Evolutionary conservation across 2,329 filamentous ascomycete species (phyloP), one percentile per base, ranked within the genome.

Genomic region (Aureobasidium namibiae): DNA sequence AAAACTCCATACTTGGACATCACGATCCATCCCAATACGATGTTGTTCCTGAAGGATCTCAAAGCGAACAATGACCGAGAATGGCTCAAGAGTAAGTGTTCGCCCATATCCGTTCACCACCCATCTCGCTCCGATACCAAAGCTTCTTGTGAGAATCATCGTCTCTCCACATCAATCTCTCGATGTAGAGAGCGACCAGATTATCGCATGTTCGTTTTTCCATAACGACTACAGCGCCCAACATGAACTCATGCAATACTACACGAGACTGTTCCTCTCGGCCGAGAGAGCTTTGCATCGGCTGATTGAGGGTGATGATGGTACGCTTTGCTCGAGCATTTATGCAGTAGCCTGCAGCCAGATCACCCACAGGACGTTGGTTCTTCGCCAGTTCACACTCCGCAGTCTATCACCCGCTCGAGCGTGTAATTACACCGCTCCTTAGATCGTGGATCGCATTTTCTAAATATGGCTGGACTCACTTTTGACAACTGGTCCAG

Each of bases 1-100:
- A 74, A 78, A n/a, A 79, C 76, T 26, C 79, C 79, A 1, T 87
- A 86, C 68, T 69, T 72, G 44, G 78, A 84, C 63, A 73, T 79
- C 39, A 81, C 75, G 9, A 78, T 86, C 57, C 84, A 86, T 69
- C 82, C 82, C 16, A 85, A 87, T 67, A 86, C 84, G 1, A 71
- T 84, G 69, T 71, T 82, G 7, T 87, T 87, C 65, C 70, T 86
- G 61, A 69, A 75, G 61, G 83, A 86, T 60, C 69, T 87, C 61
- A 78, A 78, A 44, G 70, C 75, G 50, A 83, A 86, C 66, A 87
- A 87, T 65, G 79, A 85, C 59, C 76, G 83, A 42, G 74, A 81
- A 67, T 86, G 84, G 83, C 67, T 86, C 61, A 87, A 86, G 74
- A 75, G 82, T 85, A 74, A 68, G 74, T 68, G 13, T 26, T 42